These are phyloP conservation scores for Psilocybe subaeruginosa DNA, from an alignment of 768 basidiomycete species.

Conservation along the genomic window DNA sequence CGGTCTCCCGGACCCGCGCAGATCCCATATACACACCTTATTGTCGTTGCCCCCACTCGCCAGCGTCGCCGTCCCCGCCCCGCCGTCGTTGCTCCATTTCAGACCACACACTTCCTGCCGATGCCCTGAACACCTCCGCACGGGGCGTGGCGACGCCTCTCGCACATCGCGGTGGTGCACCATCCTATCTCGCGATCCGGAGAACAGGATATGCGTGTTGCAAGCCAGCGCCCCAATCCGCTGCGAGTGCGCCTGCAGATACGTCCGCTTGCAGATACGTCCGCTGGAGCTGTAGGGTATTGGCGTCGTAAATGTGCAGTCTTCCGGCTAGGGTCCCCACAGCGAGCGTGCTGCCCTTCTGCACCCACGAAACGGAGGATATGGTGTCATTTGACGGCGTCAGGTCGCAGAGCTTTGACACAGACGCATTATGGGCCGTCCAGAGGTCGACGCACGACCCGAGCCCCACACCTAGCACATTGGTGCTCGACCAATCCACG, in stretches of 20 bases:
- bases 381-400: slow-evolving; percentile 68
- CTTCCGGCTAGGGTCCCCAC: slow-evolving; percentile 90
- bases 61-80: slow-evolving; percentile 55
- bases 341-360: slow-evolving; percentile 87
- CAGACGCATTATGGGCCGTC: slow-evolving; percentile 92
- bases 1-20: slow-evolving; percentile 63
- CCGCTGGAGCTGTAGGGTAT: slow-evolving; percentile 68
- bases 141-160: slow-evolving; percentile 63
- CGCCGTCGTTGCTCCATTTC: slow-evolving; percentile 72
- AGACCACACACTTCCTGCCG: slow-evolving; percentile 96
- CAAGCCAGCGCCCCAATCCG: slow-evolving; percentile 95
- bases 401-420: slow-evolving; percentile 90
- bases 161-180: slow-evolving; percentile 95
- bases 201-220: slow-evolving; percentile 87
- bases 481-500: slow-evolving; percentile 96
- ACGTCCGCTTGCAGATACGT: slow-evolving; percentile 85
- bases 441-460: slow-evolving; percentile 94
- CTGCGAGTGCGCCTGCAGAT: slow-evolving; percentile 81
- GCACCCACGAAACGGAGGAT: slow-evolving; percentile 93
- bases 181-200: slow-evolving; percentile 88
- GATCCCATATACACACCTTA: slow-evolving; percentile 97
- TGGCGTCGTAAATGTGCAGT: slow-evolving; percentile 93
- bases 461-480: slow-evolving; percentile 92
- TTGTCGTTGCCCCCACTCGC: slow-evolving; percentile 99
- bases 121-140: slow-evolving; percentile 73